Evolutionary conservation across 345 rosid species (phyloP).

Genomic region (Triadica sebifera): DNA sequence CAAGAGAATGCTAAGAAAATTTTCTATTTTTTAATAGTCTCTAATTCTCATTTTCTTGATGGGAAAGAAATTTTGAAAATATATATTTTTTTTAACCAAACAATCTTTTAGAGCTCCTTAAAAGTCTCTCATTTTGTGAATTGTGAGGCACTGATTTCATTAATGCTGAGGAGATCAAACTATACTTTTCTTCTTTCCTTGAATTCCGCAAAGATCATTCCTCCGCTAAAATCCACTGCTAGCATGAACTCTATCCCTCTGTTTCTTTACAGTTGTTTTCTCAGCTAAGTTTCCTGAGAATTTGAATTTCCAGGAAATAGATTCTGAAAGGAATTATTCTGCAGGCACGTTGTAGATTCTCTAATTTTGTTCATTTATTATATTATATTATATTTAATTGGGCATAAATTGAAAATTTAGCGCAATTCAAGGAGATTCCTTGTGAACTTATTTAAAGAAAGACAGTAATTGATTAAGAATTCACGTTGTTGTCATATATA

Average conservation of each 20-base stretch:
- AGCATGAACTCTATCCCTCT: too few relatives aligned
- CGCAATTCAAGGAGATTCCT: neutral
- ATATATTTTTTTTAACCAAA: too few relatives aligned
- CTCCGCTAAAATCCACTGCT: neutral
- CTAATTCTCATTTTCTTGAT: too few relatives aligned
- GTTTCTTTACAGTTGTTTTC: too few relatives aligned
- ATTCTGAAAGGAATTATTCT: neutral
- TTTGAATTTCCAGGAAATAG: too few relatives aligned
- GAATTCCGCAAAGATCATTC: neutral
- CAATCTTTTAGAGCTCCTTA: too few relatives aligned
- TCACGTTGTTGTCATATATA: neutral
- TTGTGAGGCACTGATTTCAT: too few relatives aligned
- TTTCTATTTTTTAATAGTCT: too few relatives aligned
- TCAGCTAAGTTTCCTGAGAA: too few relatives aligned
- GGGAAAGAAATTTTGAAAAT: too few relatives aligned
- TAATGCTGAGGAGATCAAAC: neutral
- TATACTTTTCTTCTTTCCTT: neutral
- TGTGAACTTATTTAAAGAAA: neutral
- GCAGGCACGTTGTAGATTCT: neutral
- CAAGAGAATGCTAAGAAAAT: too few relatives aligned
- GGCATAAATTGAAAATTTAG: neutral
- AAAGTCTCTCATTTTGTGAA: slow-evolving; percentile 10
- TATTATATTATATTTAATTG: neutral
- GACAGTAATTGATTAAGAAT: neutral
- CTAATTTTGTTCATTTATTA: neutral